Conservation (phyloP, 345 rosid species). For the Litchi chinensis region DNA sequence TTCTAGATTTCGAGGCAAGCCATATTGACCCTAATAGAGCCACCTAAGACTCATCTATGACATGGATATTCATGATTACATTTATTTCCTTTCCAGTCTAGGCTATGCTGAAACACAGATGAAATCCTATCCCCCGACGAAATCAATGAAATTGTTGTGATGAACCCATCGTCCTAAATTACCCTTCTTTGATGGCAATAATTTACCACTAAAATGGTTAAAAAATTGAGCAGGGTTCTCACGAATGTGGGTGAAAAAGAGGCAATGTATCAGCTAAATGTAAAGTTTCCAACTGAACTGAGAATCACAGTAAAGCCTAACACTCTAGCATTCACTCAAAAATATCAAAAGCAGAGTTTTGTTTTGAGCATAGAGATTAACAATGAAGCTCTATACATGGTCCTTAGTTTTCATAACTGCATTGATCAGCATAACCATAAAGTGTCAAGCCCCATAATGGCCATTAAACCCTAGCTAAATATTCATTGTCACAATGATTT, state of each 20-base stretch:
- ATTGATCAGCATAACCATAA: conserved; percentile 36
- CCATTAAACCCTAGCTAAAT: conserved; percentile 22
- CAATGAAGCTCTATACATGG: background rate
- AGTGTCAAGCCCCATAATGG: conserved; percentile 45
- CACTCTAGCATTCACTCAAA: background rate
- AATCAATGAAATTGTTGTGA: conserved; percentile 39
- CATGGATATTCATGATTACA: conserved; percentile 36
- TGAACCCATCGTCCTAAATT: conserved; percentile 26
- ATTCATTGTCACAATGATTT: background rate
- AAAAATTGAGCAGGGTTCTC: conserved; percentile 27
- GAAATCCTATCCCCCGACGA: conserved; percentile 31
- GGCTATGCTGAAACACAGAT: conserved; percentile 38
- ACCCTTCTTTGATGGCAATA: conserved; percentile 38
- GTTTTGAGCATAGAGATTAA: conserved; percentile 22
- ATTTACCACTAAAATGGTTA: conserved; percentile 21
- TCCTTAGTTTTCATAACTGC: conserved; percentile 41
- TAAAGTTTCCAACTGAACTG: conserved; percentile 22
- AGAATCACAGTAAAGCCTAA: conserved; percentile 20
- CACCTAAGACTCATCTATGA: conserved; percentile 38
- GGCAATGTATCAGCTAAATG: conserved; percentile 20
- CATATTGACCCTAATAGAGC: conserved; percentile 45
- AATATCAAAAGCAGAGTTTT: conserved; percentile 18
- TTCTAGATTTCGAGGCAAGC: conserved; percentile 41
- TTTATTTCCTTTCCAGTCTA: conserved; percentile 39
- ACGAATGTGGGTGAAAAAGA: conserved; percentile 31